These are phyloP conservation scores for Citrus mangshanensis DNA, from an alignment of 345 rosid species.

Conservation along the genomic window DNA sequence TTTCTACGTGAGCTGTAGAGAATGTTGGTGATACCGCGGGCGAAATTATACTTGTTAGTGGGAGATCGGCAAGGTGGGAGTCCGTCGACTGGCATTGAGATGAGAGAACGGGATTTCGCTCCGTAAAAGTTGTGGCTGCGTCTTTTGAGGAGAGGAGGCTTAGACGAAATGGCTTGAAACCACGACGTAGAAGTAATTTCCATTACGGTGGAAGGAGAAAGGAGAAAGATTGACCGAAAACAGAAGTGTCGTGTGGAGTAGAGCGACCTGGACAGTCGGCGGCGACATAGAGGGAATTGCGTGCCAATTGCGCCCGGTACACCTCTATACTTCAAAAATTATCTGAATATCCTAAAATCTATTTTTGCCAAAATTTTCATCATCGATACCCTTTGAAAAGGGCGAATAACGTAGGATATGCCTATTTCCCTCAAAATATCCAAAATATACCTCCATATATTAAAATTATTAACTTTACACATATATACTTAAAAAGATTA, in stretches of 20 bases:
- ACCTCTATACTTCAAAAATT: no score
- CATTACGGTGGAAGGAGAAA: not conserved
- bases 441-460: no score
- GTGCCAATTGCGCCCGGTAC: no score
- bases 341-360: no score
- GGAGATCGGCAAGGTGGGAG: not conserved
- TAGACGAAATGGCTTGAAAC: constrained; percentile 4
- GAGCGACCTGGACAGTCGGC: not conserved
- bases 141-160: not conserved
- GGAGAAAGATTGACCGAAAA: not conserved
- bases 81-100: constrained; percentile 1
- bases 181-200: constrained; percentile 8
- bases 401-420: no score
- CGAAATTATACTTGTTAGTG: not conserved
- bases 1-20: constrained; percentile 6
- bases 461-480: no score
- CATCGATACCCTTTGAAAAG: no score
- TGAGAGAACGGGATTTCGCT: constrained; percentile 1
- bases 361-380: no score
- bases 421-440: no score
- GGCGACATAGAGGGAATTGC: no score
- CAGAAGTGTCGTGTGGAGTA: not conserved
- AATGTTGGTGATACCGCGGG: not conserved
- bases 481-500: no score
- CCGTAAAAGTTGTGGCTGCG: constrained; percentile 1